Conservation (phyloP, 2,329 filamentous ascomycete genomes). For the Cordyceps militaris region DNA sequence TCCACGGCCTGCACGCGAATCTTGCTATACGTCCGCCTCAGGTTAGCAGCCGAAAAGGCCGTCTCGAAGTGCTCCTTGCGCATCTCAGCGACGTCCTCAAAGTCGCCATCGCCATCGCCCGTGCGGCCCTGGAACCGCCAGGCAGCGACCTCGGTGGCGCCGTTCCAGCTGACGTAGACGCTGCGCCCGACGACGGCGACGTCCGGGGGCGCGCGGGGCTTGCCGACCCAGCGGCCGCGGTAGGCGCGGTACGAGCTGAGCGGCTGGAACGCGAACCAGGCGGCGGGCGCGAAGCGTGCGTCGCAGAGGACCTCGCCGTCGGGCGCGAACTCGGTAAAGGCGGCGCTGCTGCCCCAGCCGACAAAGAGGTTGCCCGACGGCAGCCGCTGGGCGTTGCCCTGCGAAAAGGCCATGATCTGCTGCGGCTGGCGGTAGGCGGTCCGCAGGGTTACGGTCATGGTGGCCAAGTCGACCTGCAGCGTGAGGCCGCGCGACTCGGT, state of each 20-base stretch:
- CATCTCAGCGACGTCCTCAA: neutral
- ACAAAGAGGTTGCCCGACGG: constrained; percentile 42
- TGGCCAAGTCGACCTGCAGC: constrained; percentile 35
- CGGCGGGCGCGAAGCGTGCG: constrained; percentile 18
- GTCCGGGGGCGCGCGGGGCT: constrained; percentile 5
- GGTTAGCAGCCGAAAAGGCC: neutral
- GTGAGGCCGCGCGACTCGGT: constrained; percentile 37
- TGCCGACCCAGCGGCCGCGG: constrained; percentile 11
- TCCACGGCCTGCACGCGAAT: constrained; percentile 4
- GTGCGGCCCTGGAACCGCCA: constrained; percentile 11
- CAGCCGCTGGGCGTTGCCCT: constrained; percentile 43
- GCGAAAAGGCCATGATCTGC: constrained; percentile 39
- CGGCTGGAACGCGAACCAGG: constrained; percentile 12
- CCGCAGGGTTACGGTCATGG: constrained; percentile 36
- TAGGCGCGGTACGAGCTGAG: constrained; percentile 13
- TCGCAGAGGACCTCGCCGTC: constrained; percentile 44
- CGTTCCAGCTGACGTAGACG: constrained; percentile 16
- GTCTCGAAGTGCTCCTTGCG: constrained; percentile 7
- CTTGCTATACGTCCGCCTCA: neutral
- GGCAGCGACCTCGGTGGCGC: constrained; percentile 13
- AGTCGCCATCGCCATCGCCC: neutral
- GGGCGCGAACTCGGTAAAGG: constrained; percentile 36
- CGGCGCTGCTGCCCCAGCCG: constrained; percentile 47
- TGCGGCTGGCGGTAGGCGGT: constrained; percentile 42
- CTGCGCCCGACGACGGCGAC: neutral